Conservation (phyloP, 2,329 filamentous ascomycete genomes). For the Exophiala spinifera region DNA sequence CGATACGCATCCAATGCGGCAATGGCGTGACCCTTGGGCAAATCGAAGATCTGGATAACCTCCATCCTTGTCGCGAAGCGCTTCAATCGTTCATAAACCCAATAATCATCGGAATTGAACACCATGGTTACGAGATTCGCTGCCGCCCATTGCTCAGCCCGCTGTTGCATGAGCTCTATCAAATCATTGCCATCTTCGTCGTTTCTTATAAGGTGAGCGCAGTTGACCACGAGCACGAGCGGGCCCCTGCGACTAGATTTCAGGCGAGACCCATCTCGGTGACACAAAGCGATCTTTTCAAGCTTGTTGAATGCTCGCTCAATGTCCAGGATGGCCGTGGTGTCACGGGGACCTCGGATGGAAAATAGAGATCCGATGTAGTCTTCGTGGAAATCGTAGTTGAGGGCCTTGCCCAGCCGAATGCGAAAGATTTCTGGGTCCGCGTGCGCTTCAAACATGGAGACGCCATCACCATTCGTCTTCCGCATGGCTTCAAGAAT, state of each 20-base stretch:
- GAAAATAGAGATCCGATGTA: constrained; percentile 90
- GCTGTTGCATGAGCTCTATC: constrained; percentile 89
- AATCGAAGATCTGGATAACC: constrained; percentile 78
- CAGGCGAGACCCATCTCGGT: constrained; percentile 46
- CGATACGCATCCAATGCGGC: constrained; percentile 75
- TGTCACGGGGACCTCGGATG: constrained; percentile 86
- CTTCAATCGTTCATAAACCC: constrained; percentile 95
- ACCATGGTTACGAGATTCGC: constrained; percentile 82
- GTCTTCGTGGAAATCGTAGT: constrained; percentile 97
- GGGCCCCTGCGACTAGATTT: constrained; percentile 50
- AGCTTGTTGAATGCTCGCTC: constrained; percentile 96
- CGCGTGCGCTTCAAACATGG: constrained; percentile 95
- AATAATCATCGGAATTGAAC: constrained; percentile 97
- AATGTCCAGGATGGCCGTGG: constrained; percentile 88
- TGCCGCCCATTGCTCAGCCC: constrained; percentile 94
- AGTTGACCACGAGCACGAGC: constrained; percentile 90
- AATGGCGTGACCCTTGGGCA: constrained; percentile 75
- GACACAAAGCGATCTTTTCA: constrained; percentile 81
- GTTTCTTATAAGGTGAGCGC: constrained; percentile 84
- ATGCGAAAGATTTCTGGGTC: constrained; percentile 94
- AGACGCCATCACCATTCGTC: constrained; percentile 79
- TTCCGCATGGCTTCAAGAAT: constrained; percentile 92
- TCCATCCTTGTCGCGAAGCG: constrained; percentile 92
- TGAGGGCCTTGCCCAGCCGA: constrained; percentile 84
- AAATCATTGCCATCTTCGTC: constrained; percentile 91